A percentile compares a stretch with the other conserved stretches of the same genome.
phyloP scores from a whole-genome alignment of 2,329 filamentous ascomycete genomes.

The Bipolaris cookei region DNA sequence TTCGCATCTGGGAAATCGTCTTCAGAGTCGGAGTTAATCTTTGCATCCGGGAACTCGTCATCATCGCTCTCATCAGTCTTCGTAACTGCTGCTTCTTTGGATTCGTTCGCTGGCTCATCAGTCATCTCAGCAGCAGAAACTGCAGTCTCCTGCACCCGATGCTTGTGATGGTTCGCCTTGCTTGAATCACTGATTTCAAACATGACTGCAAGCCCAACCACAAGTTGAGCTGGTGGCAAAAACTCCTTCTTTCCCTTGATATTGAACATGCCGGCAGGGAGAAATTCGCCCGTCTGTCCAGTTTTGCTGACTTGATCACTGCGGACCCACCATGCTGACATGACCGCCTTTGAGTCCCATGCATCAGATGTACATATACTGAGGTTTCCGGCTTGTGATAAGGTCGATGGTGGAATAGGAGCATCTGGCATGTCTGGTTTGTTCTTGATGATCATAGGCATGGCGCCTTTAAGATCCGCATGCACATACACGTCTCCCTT shows the following conservation, averaged over 20 bases:
- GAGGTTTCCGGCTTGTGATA: slow-evolving; percentile 87
- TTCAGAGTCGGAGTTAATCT: slow-evolving; percentile 48
- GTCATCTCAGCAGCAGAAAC: slow-evolving; percentile 30
- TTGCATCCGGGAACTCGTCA: slow-evolving; percentile 55
- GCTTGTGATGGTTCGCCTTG: slow-evolving; percentile 78
- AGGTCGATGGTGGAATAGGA: slow-evolving; percentile 87
- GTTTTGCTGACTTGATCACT: slow-evolving; percentile 90
- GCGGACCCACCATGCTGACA: slow-evolving; percentile 95
- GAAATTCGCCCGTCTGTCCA: slow-evolving; percentile 77
- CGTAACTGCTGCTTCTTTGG: slow-evolving; percentile 22
- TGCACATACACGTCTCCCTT: slow-evolving; percentile 93
- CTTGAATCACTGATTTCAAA: slow-evolving; percentile 91
- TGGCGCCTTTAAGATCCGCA: slow-evolving; percentile 83
- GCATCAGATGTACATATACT: slow-evolving; percentile 85
- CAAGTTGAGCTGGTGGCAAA: slow-evolving; percentile 81
- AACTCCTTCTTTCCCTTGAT: slow-evolving; percentile 89
- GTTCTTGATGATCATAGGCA: slow-evolving; percentile 90
- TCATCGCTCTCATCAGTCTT: slow-evolving; percentile 46
- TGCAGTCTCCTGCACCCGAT: slow-evolving; percentile 62
- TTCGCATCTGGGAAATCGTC: slow-evolving; percentile 56
- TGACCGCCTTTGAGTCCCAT: slow-evolving; percentile 95
- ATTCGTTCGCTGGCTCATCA: slow-evolving; percentile 23
- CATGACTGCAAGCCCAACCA: slow-evolving; percentile 85
- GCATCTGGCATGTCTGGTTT: slow-evolving; percentile 76
- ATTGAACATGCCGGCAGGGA: slow-evolving; percentile 79